phyloP scores from a whole-genome alignment of 305 asterid species.

The Solanum hybrid region DNA sequence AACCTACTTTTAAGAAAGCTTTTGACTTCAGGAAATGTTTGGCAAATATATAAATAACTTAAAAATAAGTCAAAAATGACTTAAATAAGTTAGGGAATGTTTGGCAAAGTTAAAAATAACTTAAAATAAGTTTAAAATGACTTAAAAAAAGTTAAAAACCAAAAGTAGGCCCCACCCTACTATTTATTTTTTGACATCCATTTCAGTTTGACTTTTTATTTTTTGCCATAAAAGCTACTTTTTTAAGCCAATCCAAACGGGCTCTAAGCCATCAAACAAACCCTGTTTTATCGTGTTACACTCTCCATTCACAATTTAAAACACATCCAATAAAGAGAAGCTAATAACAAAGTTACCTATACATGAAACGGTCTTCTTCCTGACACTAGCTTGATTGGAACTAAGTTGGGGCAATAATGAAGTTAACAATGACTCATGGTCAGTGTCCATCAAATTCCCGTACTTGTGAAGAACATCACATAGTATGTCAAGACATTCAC shows the following conservation, averaged over 20 bases:
- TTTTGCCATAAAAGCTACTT: background rate
- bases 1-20: background rate
- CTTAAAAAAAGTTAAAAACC: background rate
- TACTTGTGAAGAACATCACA: slow-evolving; percentile 96
- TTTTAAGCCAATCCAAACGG: background rate
- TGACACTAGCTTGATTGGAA: slow-evolving; percentile 87
- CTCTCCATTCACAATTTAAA: background rate
- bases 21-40: too few relatives aligned
- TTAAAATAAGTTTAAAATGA: background rate
- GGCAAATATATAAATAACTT: background rate
- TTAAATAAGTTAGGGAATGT: background rate
- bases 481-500: slow-evolving; percentile 91
- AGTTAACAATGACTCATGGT: slow-evolving; percentile 64
- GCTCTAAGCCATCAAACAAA: background rate
- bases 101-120: background rate
- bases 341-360: slow-evolving; percentile 50
- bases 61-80: background rate
- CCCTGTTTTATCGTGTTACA: slow-evolving; percentile 5
- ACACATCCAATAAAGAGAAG: background rate
- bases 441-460: slow-evolving; percentile 78
- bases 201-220: background rate
- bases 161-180: background rate
- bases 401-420: slow-evolving; percentile 81
- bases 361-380: slow-evolving; percentile 93
- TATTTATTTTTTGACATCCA: background rate